These are phyloP conservation scores for Collybiopsis luxurians DNA, from an alignment of 768 basidiomycete genomes.

Conservation along the genomic window DNA sequence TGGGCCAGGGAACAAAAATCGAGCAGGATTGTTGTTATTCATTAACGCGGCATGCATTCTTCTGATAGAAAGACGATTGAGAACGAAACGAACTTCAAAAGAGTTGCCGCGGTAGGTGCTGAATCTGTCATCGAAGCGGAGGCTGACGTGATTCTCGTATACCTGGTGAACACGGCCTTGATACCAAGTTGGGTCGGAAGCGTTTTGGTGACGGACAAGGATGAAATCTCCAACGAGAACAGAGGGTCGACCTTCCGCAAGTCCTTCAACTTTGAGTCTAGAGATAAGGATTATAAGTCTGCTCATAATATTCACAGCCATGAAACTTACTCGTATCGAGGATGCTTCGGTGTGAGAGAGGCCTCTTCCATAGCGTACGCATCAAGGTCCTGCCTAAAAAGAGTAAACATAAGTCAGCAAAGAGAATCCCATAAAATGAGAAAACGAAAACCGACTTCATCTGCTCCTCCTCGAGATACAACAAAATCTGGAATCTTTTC, in stretches of 20 bases:
- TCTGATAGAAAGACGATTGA: slow-evolving; percentile 51
- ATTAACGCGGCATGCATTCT: slow-evolving; percentile 54
- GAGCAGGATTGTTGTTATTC: slow-evolving; percentile 32
- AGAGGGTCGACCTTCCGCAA: slow-evolving; percentile 57
- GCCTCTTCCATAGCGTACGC: slow-evolving; percentile 34
- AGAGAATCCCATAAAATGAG: slow-evolving; percentile 1
- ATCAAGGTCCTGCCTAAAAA: slow-evolving; percentile 34
- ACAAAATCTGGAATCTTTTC: slow-evolving; percentile 39
- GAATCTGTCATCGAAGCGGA: slow-evolving; percentile 47
- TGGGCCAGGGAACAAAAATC: slow-evolving; percentile 46
- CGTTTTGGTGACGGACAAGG: slow-evolving; percentile 24
- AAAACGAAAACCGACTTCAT: slow-evolving; percentile 31
- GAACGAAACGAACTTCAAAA: slow-evolving; percentile 54
- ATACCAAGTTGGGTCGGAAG: slow-evolving; percentile 29
- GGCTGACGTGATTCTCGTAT: slow-evolving; percentile 35
- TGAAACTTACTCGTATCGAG: slow-evolving; percentile 43
- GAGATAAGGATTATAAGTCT: background rate
- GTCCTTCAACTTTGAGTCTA: slow-evolving; percentile 51
- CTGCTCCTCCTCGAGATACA: slow-evolving; percentile 51
- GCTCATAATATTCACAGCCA: background rate
- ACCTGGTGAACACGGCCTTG: slow-evolving; percentile 51
- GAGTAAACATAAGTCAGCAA: no score
- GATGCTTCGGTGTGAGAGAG: slow-evolving; percentile 30
- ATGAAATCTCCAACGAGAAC: slow-evolving; percentile 53
- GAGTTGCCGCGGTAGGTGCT: slow-evolving; percentile 32